Percentiles rank a stretch among this genome's conserved stretches.
phyloP scores from a whole-genome alignment of 1,284 basidiomycete genomes.

The Irpex lacteus region DNA sequence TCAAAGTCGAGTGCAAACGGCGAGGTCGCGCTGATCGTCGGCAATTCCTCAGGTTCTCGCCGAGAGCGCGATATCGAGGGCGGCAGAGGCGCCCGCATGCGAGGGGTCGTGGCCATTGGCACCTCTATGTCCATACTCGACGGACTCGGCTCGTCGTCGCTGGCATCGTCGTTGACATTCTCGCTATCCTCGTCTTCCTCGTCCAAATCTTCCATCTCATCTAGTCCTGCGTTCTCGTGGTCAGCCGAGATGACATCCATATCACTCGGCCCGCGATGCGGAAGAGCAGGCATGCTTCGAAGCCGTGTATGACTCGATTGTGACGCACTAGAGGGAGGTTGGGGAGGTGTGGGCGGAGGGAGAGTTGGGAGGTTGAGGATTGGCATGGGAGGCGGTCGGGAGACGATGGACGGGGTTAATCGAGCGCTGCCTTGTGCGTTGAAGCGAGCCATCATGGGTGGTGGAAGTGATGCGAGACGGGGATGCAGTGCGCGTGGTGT shows the following conservation, averaged over 20 bases:
- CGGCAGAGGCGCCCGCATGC: conserved; percentile 14
- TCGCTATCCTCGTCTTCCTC: conserved; percentile 33
- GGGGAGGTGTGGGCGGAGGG: conserved; percentile 25
- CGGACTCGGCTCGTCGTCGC: conserved; percentile 32
- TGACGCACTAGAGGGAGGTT: conserved; percentile 18
- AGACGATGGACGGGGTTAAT: conserved; percentile 48
- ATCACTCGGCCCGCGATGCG: conserved; percentile 39
- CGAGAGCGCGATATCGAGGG: conserved; percentile 17
- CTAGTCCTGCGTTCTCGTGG: conserved; percentile 36
- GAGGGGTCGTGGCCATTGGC: conserved; percentile 12
- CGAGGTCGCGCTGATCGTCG: conserved; percentile 21
- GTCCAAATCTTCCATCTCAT: conserved; percentile 36
- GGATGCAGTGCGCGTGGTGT: conserved; percentile 15
- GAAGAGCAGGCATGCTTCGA: conserved; percentile 48
- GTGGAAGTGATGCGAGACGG: conserved; percentile 30
- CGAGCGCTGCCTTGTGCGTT: conserved; percentile 36
- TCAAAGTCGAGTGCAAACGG: conserved; percentile 19
- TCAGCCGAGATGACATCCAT: conserved; percentile 33
- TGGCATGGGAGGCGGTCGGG: conserved; percentile 48
- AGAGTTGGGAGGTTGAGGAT: conserved; percentile 48
- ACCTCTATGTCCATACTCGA: conserved; percentile 19
- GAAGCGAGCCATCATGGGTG: conserved; percentile 31
- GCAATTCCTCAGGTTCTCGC: conserved; percentile 15
- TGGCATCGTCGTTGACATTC: conserved; percentile 22
- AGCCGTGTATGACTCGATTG: conserved; percentile 29